Evolutionary conservation across 208 protist genomes (phyloP), one percentile per base, ranked within the genome.

Genomic region (Acanthamoeba lenticulata): DNA sequence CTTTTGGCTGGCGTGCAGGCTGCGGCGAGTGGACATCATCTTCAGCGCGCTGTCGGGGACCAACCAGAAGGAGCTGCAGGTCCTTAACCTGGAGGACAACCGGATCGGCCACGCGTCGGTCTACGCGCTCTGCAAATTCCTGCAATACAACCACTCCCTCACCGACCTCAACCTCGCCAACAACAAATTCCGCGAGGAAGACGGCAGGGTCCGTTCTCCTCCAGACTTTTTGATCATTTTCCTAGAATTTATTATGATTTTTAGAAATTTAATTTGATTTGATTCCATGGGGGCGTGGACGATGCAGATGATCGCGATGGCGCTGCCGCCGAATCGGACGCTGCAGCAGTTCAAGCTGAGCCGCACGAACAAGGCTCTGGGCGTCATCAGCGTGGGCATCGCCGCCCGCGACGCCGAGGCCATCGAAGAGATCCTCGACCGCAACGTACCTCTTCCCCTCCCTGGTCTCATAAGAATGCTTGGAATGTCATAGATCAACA

Each of bases 111-210:
- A 90, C 34, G 42, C 81, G 2, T 90, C 81, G 44, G 81, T 90
- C 21, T 90, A 65, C 24, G 49, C 81, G 19, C 81, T 90, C 27
- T 90, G 49, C 81, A 90, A 90, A 47, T 65, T 90, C 49, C 52
- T 90, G 0, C 81, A 90, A 47, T 90, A 90, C 52, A 90, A 90
- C 49, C 44, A 90, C 49, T 90, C 81, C 29, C 81, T 90, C 52
- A 90, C 81, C 52, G 81, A 90, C 34, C 52, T 90, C 49, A 65
- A 90, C 52, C 49, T 90, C 34, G 44, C 81, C 52, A 44, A 57
- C 49, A 90, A 90, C 52, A 57, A 65, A 21, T 65, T 90, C 34
- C 44, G 52, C 24, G 81, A 90, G 65, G 81, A 67, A 11, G 81
- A 55, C n/a, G 81, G 81, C 42, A 90, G 65, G 81, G 81, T 90